Percentiles rank a stretch among this genome's conserved stretches.
phyloP scores from a whole-genome alignment of 345 rosid species.

The Salix udensis region DNA sequence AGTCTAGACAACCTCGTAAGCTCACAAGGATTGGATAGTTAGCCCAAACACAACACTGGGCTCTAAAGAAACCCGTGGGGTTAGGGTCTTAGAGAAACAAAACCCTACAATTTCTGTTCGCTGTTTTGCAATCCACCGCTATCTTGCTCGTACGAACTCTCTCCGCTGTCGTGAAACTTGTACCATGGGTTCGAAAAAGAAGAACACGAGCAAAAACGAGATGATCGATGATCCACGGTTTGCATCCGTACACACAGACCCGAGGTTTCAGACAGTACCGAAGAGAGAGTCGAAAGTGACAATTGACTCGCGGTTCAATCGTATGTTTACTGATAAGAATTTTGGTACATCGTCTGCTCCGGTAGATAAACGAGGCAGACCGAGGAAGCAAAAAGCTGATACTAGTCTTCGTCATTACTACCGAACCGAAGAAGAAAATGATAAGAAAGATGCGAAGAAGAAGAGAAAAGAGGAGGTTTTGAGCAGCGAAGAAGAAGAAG shows the following conservation, averaged over 20 bases:
- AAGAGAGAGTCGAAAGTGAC: conserved; percentile 58
- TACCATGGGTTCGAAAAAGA: no score
- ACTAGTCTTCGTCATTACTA: conserved; percentile 62
- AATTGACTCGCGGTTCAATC: conserved; percentile 70
- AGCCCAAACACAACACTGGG: no score
- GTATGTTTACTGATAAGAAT: conserved; percentile 52
- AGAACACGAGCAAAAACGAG: conserved; percentile 5
- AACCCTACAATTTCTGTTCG: no score
- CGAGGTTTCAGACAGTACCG: conserved; percentile 73
- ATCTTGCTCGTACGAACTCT: no score
- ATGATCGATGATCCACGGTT: conserved; percentile 66
- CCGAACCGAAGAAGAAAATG: conserved; percentile 40
- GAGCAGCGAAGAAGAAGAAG: conserved; percentile 13
- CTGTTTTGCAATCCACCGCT: no score
- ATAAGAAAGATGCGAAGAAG: background rate
- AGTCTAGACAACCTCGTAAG: no score
- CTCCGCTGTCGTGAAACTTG: no score
- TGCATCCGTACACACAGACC: conserved; percentile 65
- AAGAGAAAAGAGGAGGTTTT: background rate
- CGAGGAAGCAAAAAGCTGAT: conserved; percentile 32
- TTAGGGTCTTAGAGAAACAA: no score
- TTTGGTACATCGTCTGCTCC: conserved; percentile 56
- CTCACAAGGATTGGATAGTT: no score
- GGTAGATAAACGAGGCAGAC: conserved; percentile 76
- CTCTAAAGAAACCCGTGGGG: no score